A percentile compares a stretch with the other conserved stretches of the same genome.
Evolutionary conservation across 768 basidiomycete genomes (phyloP).

Genomic region (Dioszegia crocea): DNA sequence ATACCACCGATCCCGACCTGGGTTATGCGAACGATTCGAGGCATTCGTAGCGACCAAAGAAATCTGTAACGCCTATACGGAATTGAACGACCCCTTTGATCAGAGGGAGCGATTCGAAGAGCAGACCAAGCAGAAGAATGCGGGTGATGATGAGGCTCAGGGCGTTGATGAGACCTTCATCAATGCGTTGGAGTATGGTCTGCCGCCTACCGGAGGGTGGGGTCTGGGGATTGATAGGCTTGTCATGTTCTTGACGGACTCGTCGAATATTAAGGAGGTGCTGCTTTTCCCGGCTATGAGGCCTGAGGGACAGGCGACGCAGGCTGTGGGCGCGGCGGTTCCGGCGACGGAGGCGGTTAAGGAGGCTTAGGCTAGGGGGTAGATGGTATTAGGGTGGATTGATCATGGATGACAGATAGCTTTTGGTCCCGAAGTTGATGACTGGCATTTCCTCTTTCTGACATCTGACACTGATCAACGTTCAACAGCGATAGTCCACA

Average conservation of each 20-base stretch:
- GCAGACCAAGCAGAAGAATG: constrained; percentile 84
- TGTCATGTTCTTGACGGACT: constrained; percentile 98
- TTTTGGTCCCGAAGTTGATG: too few species aligned
- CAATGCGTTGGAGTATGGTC: constrained; percentile 94
- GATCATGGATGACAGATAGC: background rate
- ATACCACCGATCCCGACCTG: constrained; percentile 93
- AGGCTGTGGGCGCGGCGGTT: constrained; percentile 42
- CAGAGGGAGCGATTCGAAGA: constrained; percentile 95
- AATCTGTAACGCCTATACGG: constrained; percentile 98
- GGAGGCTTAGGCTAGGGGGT: constrained; percentile 15
- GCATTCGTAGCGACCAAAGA: constrained; percentile 98
- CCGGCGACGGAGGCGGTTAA: constrained; percentile 40
- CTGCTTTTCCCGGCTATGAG: constrained; percentile 96
- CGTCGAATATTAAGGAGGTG: constrained; percentile 96
- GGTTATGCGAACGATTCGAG: constrained; percentile 97
- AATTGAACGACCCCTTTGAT: constrained; percentile 84
- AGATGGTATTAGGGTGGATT: background rate
- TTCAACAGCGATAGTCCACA: too few species aligned
- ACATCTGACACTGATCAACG: too few species aligned
- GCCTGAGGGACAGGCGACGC: constrained; percentile 56
- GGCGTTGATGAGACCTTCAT: constrained; percentile 94
- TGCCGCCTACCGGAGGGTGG: constrained; percentile 97
- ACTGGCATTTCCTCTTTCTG: too few species aligned
- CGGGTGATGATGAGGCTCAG: constrained; percentile 97
- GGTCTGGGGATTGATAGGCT: constrained; percentile 92